Evolutionary conservation across 768 basidiomycete species (phyloP), one percentile per base, ranked within the genome.

Genomic region (Xerocomellus intermedius): DNA sequence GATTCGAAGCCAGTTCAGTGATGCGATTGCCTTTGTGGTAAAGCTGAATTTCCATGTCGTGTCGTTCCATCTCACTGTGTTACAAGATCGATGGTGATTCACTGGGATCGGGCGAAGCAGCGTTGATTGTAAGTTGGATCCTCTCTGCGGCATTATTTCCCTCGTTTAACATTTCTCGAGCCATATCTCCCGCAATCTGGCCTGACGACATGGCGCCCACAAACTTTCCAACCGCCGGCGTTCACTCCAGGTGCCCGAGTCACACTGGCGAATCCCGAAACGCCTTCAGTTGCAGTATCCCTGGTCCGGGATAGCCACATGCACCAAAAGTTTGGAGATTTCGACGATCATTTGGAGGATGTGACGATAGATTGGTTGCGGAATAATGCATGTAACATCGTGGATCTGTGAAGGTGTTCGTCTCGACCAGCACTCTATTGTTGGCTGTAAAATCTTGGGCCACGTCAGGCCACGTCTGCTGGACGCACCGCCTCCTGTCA

Each of bases 261-360:
- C 64, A 74, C 78, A 55, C 69, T 91, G 38, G 66, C 71, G 3
- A 75, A 79, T 14, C 57, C 76, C 1, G 74, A 75, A 33, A 62
- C 79, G 4, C 83, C 85, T 0, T 58, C 65, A 5, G 76, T 74
- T 12, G 82, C 85, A 1, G 65, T 82, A 14, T 61, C 68, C 4
- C 72, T 83, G 1, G 82, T 87, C 16, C 75, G 73, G 37, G 78
- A 83, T 42, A 65, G 73, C 39, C 74, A 73, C n/a, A 68, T 77
- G 49, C 84, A 87, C 53, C 71, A 77, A 54, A 74, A 78, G 44
- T 84, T 92, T 54, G 86, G 84, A 5, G 90, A 92, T 67, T 91
- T 91, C 57, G 90, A 92, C 54, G 90, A 91, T 60, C 87, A 91
- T 71, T 69, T 91, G 43, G 90, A 90, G 70, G 84, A 90, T 68